Base-by-base conservation (phyloP, 2,329 filamentous ascomycete genomes). In the Niveomyces coronatus region DNA sequence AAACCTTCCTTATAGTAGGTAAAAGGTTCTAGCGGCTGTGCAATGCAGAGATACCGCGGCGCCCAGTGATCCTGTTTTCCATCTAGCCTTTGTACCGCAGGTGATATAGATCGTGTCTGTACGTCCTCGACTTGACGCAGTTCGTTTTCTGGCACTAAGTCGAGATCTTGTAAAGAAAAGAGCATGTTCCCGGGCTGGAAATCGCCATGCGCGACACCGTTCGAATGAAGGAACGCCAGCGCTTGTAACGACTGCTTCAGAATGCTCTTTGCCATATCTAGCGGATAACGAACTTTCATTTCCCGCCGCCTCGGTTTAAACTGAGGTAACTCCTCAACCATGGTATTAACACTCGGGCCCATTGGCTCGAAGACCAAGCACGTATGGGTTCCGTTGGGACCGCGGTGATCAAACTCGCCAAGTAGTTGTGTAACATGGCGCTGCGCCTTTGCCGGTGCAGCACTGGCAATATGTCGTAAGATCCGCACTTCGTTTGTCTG, bases 201-300 rank as follows among this genome's bases (percentile, higher is more conserved):
- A 33, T 61, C 62, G 44, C 63, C 59, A 50, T 67, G 60, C 26
- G 54, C 53, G 43, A 66, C 55, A 15, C 54, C 52, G 23, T 56
- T 51, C 27, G 55, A 42, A 36, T 67, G 61, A n/a, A 68, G 49
- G 45, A 52, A 48, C 31, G 51, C 49, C 29, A 67, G 49, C 27
- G 56, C 58, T 24, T 53, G 42, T 20, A 67, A 44, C 37, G 52
- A 50, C 47, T 65, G 61, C 40, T 59, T 60, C 9, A 61, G 52
- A 49, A 64, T 61, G 14, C 20, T 39, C 48, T 62, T 67, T 10
- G 63, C 63, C 43, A 67, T 58, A 41, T 47, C 44, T 19, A 50
- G 55, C 4, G 63, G 62, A 36, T 56, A 66, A 48, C 51, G 63
- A 52, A 49, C 50, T 42, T 43, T 50, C 46, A 45, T 50, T 11